Evolutionary conservation across 208 protist genomes (phyloP).

Genomic region (Leishmania major): DNA sequence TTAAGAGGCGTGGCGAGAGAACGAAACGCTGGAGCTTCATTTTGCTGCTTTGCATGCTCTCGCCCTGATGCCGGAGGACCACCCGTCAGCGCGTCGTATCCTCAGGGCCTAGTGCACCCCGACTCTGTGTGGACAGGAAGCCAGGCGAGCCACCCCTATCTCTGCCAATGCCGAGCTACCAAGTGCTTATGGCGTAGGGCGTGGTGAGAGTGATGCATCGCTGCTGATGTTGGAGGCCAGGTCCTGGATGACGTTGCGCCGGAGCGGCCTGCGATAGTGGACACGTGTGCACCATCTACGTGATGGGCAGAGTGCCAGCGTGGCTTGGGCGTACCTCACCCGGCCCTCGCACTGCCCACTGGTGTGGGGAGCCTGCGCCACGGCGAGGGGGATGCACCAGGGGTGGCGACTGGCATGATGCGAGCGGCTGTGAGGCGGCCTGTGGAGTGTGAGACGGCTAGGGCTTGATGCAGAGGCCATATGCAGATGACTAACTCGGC

Average conservation of each 20-base stretch:
- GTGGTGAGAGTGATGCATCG: background rate
- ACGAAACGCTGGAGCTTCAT: background rate
- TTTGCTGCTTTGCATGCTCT: background rate
- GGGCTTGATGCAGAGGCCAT: too few relatives aligned
- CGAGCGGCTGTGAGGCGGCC: too few relatives aligned
- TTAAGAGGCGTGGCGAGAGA: too few relatives aligned
- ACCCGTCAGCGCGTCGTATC: background rate
- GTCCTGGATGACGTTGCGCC: background rate
- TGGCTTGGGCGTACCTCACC: background rate
- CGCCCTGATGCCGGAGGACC: background rate
- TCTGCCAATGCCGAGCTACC: background rate
- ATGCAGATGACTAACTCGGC: too few relatives aligned
- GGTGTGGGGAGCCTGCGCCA: background rate
- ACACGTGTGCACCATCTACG: background rate
- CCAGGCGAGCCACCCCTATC: background rate
- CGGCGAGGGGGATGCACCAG: too few relatives aligned
- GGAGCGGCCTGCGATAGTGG: too few relatives aligned
- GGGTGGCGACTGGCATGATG: background rate
- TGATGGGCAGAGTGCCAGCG: background rate
- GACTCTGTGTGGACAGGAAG: background rate
- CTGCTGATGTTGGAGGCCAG: background rate
- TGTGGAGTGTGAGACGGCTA: too few relatives aligned
- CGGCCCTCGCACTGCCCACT: background rate
- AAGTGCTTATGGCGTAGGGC: background rate
- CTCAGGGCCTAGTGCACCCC: background rate